Base-by-base conservation (phyloP, 805 yeast species). In the Yamadazyma insecticola region DNA sequence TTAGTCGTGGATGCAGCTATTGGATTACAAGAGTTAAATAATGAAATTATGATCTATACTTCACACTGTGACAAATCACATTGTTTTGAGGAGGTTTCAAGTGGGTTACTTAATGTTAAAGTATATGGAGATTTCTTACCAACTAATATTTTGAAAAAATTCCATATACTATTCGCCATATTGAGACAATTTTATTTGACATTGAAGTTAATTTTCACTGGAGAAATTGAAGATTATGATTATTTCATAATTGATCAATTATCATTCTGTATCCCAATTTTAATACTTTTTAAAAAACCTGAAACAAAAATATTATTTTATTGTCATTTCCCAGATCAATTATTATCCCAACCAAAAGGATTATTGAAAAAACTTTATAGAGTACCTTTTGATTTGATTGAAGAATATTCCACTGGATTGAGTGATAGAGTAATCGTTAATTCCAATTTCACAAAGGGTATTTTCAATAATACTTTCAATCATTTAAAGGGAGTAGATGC, bases 1-100 rank as follows among this genome's bases (percentile, higher is more conserved):
- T 69, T 94, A n/a, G 88, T 92, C 2, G 96, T 92, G 1, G 99
- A 92, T 57, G 88, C 95, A 3, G 98, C 97, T 0, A 64, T 87
- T 3, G 95, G 96, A 0, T 60, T 92, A 16, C 87, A 90, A 49
- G 68, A 75, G 2, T 56, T 66, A 18, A 78, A 79, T 5, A 78
- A 83, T 50, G 67, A 64, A 1, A 78, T 92, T 8, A 67, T 70
- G 2, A 70, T 89, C 4, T 87, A 70, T 58, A 90, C 98, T 0
- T 88, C 96, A 0, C 96, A 92, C 51, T 89, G 96, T 57, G 96
- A 92, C 53, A 69, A 55, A 35, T 53, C 62, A 2, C 98, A 92
- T 53, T 84, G 96, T 48, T 92, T 92, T 53, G 97, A 90, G 44
- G 99, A 92, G 55, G 80, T 88, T 4, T 63, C 75, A 18, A 63